Evolutionary conservation across 768 basidiomycete species (phyloP).

Genomic region (Termitomyces sp.): DNA sequence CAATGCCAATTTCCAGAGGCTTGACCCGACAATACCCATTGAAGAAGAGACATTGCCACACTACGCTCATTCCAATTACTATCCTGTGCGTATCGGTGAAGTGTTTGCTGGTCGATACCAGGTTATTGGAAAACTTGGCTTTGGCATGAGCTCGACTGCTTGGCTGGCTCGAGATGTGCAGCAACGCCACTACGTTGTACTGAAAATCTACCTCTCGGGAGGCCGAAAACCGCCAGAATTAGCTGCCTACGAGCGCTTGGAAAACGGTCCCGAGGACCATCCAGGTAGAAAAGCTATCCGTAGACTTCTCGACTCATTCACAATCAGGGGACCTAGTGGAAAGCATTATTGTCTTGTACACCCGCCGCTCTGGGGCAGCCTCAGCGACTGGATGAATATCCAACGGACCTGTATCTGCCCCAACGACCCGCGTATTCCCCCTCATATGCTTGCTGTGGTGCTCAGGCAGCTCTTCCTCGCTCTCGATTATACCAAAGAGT

Average conservation of each 20-base stretch:
- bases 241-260: neutral
- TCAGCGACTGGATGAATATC: neutral
- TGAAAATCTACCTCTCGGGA: neutral
- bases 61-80: conserved; percentile 17
- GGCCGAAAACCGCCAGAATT: neutral
- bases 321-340: neutral
- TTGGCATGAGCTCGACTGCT: conserved; percentile 20
- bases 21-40: neutral
- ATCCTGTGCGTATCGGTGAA: conserved; percentile 27
- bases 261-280: neutral
- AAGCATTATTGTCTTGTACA: neutral
- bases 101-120: conserved; percentile 23
- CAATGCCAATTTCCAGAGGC: neutral
- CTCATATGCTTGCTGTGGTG: neutral
- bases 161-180: conserved; percentile 20
- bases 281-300: neutral
- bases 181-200: neutral
- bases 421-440: neutral
- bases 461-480: neutral
- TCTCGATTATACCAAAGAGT: neutral
- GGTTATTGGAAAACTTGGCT: conserved; percentile 29
- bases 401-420: no score
- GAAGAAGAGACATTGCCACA: conserved; percentile 19
- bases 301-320: neutral
- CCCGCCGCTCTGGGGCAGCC: neutral